phyloP scores from a whole-genome alignment of 192 early-diverging fungal genomes.

The Radiomyces spectabilis region DNA sequence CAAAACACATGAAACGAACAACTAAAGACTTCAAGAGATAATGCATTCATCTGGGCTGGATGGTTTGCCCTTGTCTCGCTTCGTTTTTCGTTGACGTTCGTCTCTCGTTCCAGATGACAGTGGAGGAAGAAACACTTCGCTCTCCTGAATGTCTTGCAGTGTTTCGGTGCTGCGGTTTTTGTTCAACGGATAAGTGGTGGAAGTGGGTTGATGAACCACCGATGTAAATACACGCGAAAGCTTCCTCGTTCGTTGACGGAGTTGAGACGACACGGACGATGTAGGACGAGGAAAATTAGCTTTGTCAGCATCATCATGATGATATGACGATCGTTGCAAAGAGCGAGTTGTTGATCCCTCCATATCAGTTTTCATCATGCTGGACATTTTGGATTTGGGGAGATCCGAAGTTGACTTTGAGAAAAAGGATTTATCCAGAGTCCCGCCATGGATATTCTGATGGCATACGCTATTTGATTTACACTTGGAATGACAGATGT shows the following conservation, averaged over 20 bases:
- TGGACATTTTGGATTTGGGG: no score
- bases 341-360: no score
- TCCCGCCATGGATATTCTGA: background rate
- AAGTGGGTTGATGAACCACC: background rate
- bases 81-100: no score
- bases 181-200: background rate
- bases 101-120: no score
- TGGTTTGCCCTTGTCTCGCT: no score
- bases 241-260: constrained; percentile 11
- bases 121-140: no score
- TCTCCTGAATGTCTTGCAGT: no score
- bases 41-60: constrained; percentile 9
- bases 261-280: constrained; percentile 9
- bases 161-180: no score
- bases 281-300: constrained; percentile 9
- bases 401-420: no score
- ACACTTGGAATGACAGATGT: constrained; percentile 30
- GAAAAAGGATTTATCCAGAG: background rate
- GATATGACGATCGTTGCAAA: no score
- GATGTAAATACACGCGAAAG: constrained; percentile 6
- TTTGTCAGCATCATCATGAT: no score
- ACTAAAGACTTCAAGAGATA: constrained; percentile 1
- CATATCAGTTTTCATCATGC: no score
- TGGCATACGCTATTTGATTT: constrained; percentile 6
- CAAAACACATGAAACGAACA: background rate